Percentiles rank a stretch among this genome's conserved stretches.
Conservation (phyloP, 2,329 filamentous ascomycete species). For the Aspergillus phoenicis region DNA sequence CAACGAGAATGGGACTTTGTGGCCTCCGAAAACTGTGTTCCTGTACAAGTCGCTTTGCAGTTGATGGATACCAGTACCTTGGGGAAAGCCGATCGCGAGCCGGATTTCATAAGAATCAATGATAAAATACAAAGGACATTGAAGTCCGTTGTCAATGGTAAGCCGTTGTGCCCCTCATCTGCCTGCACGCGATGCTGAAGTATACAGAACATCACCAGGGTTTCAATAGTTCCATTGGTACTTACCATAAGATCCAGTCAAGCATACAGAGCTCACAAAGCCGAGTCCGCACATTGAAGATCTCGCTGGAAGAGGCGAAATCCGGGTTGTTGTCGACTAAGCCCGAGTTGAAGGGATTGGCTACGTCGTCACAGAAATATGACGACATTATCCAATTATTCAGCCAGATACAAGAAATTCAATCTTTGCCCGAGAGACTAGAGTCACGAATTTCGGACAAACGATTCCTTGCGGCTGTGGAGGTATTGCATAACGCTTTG, state of each 20-base stretch:
- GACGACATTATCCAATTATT: slow-evolving; percentile 85
- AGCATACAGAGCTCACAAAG: slow-evolving; percentile 88
- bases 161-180: slow-evolving; percentile 13
- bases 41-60: slow-evolving; percentile 91
- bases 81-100: slow-evolving; percentile 84
- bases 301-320: slow-evolving; percentile 80
- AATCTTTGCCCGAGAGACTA: slow-evolving; percentile 85
- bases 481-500: slow-evolving; percentile 84
- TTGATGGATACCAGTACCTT: slow-evolving; percentile 92
- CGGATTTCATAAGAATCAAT: slow-evolving; percentile 80
- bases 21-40: slow-evolving; percentile 83
- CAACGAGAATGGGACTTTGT: slow-evolving; percentile 89
- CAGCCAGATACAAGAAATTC: slow-evolving; percentile 81
- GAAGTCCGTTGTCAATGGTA: slow-evolving; percentile 85
- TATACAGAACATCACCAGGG: slow-evolving; percentile 86
- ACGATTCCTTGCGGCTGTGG: slow-evolving; percentile 87
- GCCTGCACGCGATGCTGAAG: slow-evolving; percentile 13
- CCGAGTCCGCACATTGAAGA: slow-evolving; percentile 78
- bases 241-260: slow-evolving; percentile 96
- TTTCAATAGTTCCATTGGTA: slow-evolving; percentile 98
- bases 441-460: slow-evolving; percentile 97
- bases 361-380: slow-evolving; percentile 83
- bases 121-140: slow-evolving; percentile 87
- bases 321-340: slow-evolving; percentile 80
- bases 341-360: slow-evolving; percentile 87